Conservation (phyloP, 2,329 filamentous ascomycete genomes). For the Epichloe scottii region DNA sequence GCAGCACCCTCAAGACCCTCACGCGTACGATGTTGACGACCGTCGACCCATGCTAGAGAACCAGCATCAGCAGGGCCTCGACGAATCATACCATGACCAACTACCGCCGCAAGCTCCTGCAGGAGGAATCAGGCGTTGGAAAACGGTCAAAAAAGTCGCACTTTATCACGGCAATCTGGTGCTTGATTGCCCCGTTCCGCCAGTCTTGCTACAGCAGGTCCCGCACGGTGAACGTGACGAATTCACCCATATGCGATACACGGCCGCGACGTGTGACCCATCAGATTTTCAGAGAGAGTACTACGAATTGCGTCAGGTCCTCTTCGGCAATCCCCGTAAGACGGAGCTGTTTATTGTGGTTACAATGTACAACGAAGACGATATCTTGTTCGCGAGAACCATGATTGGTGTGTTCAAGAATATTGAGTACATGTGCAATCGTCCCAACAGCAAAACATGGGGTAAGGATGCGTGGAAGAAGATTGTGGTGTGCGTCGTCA, state of each 20-base stretch:
- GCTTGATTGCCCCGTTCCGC: constrained; percentile 89
- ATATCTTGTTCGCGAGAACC: constrained; percentile 86
- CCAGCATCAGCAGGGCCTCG: constrained; percentile 34
- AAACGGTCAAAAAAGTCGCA: constrained; percentile 97
- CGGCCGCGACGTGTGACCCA: constrained; percentile 88
- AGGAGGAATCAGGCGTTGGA: constrained; percentile 67
- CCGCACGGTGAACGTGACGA: constrained; percentile 88
- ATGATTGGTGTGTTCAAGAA: constrained; percentile 98
- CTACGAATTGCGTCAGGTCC: constrained; percentile 80
- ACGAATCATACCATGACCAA: constrained; percentile 26
- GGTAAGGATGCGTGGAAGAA: constrained; percentile 99
- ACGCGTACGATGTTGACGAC: constrained; percentile 59
- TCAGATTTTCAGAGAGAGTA: constrained; percentile 76
- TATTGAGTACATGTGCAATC: constrained; percentile 93
- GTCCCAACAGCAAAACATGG: constrained; percentile 92
- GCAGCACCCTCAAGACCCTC: constrained; percentile 22
- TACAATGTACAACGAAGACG: constrained; percentile 99
- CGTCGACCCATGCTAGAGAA: constrained; percentile 63
- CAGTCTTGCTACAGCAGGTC: constrained; percentile 73
- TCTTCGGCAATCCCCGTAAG: constrained; percentile 85
- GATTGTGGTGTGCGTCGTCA: constrained; percentile 96
- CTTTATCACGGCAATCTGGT: constrained; percentile 94
- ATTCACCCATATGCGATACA: constrained; percentile 85
- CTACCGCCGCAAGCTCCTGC: constrained; percentile 20
- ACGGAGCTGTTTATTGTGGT: constrained; percentile 94